Evolutionary conservation across 2,329 filamentous ascomycete species (phyloP).

Genomic region (Claviceps sp.): DNA sequence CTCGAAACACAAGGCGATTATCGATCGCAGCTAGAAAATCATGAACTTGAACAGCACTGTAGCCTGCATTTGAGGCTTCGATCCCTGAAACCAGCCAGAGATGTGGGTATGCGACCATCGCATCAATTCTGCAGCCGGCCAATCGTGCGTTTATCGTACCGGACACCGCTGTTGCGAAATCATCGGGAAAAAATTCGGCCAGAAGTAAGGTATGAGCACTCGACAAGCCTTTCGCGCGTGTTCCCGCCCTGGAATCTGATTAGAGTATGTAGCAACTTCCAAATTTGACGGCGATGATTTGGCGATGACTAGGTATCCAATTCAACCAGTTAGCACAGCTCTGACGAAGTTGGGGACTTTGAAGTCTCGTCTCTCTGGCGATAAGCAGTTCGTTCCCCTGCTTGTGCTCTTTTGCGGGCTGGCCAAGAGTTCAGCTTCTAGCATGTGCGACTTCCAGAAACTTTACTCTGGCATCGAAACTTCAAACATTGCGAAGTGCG

Average conservation of each 20-base stretch:
- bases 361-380: too few species aligned
- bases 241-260: neutral
- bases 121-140: constrained; percentile 28
- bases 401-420: too few species aligned
- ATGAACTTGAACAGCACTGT: constrained; percentile 30
- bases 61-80: constrained; percentile 29
- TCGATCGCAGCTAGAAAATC: constrained; percentile 25
- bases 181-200: too few species aligned
- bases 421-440: too few species aligned
- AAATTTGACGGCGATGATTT: too few species aligned
- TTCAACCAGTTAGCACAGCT: neutral
- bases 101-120: constrained; percentile 32
- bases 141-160: constrained; percentile 33
- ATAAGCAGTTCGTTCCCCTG: neutral
- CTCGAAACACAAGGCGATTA: constrained; percentile 29
- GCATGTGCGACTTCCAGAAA: too few species aligned
- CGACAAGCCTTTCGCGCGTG: constrained; percentile 23
- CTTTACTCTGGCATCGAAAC: too few species aligned
- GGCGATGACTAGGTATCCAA: neutral
- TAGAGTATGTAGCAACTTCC: too few species aligned
- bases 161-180: constrained; percentile 14
- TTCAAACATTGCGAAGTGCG: too few species aligned
- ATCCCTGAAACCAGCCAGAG: constrained; percentile 19
- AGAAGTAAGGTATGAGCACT: too few species aligned
- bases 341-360: neutral